phyloP scores from a whole-genome alignment of 78 protist species.

The Polysphondylium violaceum region DNA sequence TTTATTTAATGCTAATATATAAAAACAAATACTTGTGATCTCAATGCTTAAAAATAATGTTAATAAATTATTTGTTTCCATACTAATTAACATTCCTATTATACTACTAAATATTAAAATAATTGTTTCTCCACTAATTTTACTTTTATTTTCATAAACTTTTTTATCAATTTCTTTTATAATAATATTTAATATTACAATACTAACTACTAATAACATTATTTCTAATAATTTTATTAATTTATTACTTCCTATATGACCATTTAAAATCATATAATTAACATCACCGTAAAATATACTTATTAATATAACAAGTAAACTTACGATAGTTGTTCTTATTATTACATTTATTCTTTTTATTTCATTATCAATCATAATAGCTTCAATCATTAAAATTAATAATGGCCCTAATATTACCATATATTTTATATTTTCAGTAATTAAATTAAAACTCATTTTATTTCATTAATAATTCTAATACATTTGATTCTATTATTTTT shows the following conservation, averaged over 20 bases:
- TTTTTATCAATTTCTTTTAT: not conserved
- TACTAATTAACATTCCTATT: conserved; percentile 16
- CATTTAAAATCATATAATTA: not conserved
- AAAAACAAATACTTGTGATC: conserved; percentile 10
- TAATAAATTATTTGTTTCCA: conserved; percentile 7
- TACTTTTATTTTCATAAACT: not conserved
- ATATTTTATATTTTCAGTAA: not conserved
- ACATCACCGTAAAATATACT: not conserved
- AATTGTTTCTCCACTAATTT: not conserved
- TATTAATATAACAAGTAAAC: not conserved
- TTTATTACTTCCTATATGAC: not conserved
- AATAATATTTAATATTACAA: not conserved
- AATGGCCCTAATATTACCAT: not conserved
- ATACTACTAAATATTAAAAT: conserved; percentile 10
- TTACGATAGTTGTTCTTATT: not conserved
- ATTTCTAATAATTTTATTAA: not conserved
- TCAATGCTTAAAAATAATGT: conserved; percentile 13
- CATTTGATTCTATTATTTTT: not conserved
- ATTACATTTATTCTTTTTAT: not conserved
- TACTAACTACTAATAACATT: not conserved
- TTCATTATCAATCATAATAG: not conserved
- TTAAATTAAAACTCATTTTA: not conserved
- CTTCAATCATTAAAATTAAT: not conserved
- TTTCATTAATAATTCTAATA: conserved; percentile 12
- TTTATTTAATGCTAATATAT: conserved; percentile 3